Evolutionary conservation across 352 stramenopile species (phyloP).

Genomic region (Phytophthora cajani): DNA sequence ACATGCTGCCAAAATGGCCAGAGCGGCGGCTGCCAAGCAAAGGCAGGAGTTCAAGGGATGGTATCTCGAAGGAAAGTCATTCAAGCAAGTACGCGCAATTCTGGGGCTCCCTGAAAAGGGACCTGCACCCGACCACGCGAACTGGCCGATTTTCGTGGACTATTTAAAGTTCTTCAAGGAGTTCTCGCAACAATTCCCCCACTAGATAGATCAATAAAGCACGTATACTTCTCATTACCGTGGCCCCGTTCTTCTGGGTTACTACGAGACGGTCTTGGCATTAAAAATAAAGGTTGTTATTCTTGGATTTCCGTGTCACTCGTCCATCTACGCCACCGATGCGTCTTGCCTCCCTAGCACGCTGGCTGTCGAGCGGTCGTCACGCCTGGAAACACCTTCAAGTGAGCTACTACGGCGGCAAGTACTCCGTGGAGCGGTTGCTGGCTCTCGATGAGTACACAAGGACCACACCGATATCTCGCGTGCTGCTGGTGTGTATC

Average conservation of each 20-base stretch:
- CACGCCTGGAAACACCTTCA: constrained; percentile 19
- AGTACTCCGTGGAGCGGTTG: constrained; percentile 27
- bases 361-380: constrained; percentile 7
- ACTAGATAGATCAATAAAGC: not conserved
- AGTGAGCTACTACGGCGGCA: constrained; percentile 21
- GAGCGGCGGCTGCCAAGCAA: constrained; percentile 5
- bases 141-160: constrained; percentile 10
- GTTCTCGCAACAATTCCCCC: constrained; percentile 5
- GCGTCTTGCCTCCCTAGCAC: not conserved
- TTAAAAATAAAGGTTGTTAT: not conserved
- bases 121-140: not conserved
- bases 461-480: constrained; percentile 6
- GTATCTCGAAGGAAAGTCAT: constrained; percentile 19
- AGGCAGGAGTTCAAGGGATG: constrained; percentile 16
- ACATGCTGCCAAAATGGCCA: constrained; percentile 7
- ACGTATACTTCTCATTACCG: not conserved
- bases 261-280: not conserved
- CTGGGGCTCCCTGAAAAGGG: constrained; percentile 9
- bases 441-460: constrained; percentile 22
- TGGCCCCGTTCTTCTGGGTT: too few species aligned
- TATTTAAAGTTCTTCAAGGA: constrained; percentile 17
- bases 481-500: constrained; percentile 17
- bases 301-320: not conserved
- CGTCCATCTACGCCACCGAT: not conserved
- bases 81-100: constrained; percentile 9